These are phyloP conservation scores for Blastosporella zonata DNA, from an alignment of 1,284 basidiomycete species.

Conservation along the genomic window DNA sequence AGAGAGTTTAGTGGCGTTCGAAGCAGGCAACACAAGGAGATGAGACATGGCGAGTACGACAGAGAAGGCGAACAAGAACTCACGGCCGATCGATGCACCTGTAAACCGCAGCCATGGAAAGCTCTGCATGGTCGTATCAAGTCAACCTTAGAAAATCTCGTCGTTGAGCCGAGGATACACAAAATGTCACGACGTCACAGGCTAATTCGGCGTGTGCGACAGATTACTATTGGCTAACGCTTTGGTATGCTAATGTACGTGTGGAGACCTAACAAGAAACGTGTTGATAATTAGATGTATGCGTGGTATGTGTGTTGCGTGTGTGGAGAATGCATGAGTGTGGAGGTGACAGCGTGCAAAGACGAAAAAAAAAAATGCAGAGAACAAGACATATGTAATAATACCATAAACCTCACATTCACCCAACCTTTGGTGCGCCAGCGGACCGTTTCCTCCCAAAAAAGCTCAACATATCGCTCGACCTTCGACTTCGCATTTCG, in stretches of 20 bases:
- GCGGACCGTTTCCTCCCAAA: conserved; percentile 41
- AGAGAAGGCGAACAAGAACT: conserved; percentile 27
- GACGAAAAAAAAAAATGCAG: conserved; percentile 9
- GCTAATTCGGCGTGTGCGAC: neutral
- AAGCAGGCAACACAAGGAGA: conserved; percentile 8
- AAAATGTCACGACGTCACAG: conserved; percentile 20
- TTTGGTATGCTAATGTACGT: neutral
- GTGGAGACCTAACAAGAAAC: neutral
- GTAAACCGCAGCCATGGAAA: conserved; percentile 57
- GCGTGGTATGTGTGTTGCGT: conserved; percentile 2
- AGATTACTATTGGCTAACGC: neutral
- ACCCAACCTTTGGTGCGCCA: conserved; percentile 22
- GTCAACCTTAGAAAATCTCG: neutral
- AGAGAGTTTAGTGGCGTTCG: conserved; percentile 3
- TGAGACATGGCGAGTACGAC: conserved; percentile 13
- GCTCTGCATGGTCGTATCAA: conserved; percentile 27
- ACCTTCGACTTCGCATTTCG: conserved; percentile 59
- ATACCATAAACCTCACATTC: conserved; percentile 7
- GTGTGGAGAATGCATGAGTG: conserved; percentile 4
- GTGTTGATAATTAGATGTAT: neutral
- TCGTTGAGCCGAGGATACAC: conserved; percentile 5
- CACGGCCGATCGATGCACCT: conserved; percentile 43
- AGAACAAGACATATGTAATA: neutral
- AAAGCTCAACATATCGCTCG: conserved; percentile 61
- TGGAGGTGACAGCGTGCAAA: conserved; percentile 5